phyloP scores from a whole-genome alignment of 129 eudicot genomes.

The Ambrosia trifida region DNA sequence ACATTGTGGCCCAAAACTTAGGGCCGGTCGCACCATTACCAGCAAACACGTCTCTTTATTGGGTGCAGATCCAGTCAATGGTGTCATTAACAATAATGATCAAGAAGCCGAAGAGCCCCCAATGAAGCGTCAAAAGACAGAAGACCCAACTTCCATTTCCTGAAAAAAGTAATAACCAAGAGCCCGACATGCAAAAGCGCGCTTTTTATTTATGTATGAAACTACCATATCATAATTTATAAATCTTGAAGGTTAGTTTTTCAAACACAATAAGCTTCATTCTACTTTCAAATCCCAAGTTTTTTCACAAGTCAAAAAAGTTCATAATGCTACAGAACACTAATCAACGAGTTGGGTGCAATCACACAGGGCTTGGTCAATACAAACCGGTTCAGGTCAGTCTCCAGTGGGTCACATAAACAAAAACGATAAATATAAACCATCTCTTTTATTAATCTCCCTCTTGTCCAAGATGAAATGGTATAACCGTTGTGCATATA shows the following conservation, averaged over 20 bases:
- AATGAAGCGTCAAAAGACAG: constrained; percentile 80
- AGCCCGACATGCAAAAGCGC: constrained; percentile 18
- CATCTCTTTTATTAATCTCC: constrained; percentile 25
- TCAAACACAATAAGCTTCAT: not conserved
- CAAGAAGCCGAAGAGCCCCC: constrained; percentile 57
- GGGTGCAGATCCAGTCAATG: constrained; percentile 64
- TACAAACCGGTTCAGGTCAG: constrained; percentile 11
- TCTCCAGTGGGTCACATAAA: not conserved
- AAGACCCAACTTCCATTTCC: constrained; percentile 53
- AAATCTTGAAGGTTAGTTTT: constrained; percentile 26
- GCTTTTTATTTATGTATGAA: constrained; percentile 25
- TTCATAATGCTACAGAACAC: constrained; percentile 35
- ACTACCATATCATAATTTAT: constrained; percentile 9
- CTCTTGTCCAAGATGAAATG: constrained; percentile 20
- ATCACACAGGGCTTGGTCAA: constrained; percentile 7
- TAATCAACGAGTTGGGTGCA: constrained; percentile 11
- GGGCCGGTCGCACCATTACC: constrained; percentile 87
- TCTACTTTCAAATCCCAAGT: constrained; percentile 14
- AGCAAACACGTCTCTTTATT: constrained; percentile 82
- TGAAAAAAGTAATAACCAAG: constrained; percentile 27
- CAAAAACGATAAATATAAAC: constrained; percentile 19
- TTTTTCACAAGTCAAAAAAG: constrained; percentile 10
- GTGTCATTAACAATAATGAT: constrained; percentile 47
- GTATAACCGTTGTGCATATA: not conserved
- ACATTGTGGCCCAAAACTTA: constrained; percentile 89